phyloP scores from a whole-genome alignment of 306 rosid species.

The Vigna unguiculata region DNA sequence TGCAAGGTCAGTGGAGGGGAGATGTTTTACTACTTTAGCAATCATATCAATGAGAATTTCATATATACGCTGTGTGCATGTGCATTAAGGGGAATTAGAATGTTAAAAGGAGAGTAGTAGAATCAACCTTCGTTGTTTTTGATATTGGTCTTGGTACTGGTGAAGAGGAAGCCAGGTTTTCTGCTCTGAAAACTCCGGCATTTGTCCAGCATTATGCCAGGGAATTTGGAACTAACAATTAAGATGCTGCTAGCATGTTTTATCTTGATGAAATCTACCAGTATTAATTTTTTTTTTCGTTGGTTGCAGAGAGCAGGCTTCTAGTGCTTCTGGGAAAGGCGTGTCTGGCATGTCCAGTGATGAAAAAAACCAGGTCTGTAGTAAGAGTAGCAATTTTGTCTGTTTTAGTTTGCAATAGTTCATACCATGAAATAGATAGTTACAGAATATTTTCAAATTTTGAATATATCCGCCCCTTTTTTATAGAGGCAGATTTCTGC shows the following conservation, averaged over 20 bases:
- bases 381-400: slow-evolving; percentile 19
- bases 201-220: neutral
- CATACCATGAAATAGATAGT: neutral
- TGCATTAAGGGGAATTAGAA: neutral
- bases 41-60: slow-evolving; percentile 1
- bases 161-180: slow-evolving; percentile 30
- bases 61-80: neutral
- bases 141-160: slow-evolving; percentile 12
- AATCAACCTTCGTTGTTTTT: slow-evolving; percentile 5
- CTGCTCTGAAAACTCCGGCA: neutral
- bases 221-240: slow-evolving; percentile 25
- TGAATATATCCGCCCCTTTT: slow-evolving; percentile 41
- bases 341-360: slow-evolving; percentile 98
- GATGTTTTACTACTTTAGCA: slow-evolving; percentile 30
- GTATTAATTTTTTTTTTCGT: neutral
- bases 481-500: slow-evolving; percentile 89
- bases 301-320: slow-evolving; percentile 91
- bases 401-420: slow-evolving; percentile 36
- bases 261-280: slow-evolving; percentile 15
- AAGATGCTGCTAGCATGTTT: slow-evolving; percentile 11
- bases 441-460: slow-evolving; percentile 20
- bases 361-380: slow-evolving; percentile 87
- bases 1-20: slow-evolving; percentile 59
- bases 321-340: slow-evolving; percentile 98
- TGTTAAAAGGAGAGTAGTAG: slow-evolving; percentile 11